Base-by-base conservation (phyloP, 1,284 basidiomycete genomes). In the Trichosporon faecale region DNA sequence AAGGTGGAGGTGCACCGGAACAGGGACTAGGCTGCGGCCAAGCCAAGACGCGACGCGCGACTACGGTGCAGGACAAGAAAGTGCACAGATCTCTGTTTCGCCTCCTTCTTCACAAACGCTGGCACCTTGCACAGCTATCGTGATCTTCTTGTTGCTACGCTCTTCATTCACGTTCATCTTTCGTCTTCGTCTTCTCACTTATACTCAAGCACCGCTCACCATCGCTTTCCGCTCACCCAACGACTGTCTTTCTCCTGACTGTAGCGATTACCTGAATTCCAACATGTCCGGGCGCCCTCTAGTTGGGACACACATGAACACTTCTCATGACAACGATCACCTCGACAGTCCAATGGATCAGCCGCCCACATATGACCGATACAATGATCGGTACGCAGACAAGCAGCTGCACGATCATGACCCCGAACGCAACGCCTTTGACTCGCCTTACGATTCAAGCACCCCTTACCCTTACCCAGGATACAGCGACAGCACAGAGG, bases 41-140 rank as follows among this genome's bases (percentile, higher is more conserved):
- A 37, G 57, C 57, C 57, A 61, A 61, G 57, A 31, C 57, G 57
- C 29, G 49, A 52, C n/a, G 49, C 49, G 21, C 21, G 49, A 46
- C 44, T 3, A 7, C 44, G 44, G 44, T 46, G 44, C 14, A 14
- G 11, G 18, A 25, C 21, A 23, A 52, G 21, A 23, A 23, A 8
- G 27, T 31, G 57, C 57, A 61, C 57, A 61, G 57, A 61, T 61
- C 57, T 9, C 33, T 61, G 29, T 31, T 21, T 18, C 29, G 57
- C 27, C 57, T 61, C 49, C 8, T 52, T 52, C 57, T 61, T 61
- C 57, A 31, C 27, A 33, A 57, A 29, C 25, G 55, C 55, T 33
- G 33, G 27, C 25, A 18, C 25, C 25, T n/a, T 61, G 57, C 57
- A 61, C 57, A 61, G 57, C 57, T 11, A 33, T 61, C 18, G 57